Evolutionary conservation across 2,329 filamentous ascomycete species (phyloP).

Genomic region (Sordariomycetes sp.): DNA sequence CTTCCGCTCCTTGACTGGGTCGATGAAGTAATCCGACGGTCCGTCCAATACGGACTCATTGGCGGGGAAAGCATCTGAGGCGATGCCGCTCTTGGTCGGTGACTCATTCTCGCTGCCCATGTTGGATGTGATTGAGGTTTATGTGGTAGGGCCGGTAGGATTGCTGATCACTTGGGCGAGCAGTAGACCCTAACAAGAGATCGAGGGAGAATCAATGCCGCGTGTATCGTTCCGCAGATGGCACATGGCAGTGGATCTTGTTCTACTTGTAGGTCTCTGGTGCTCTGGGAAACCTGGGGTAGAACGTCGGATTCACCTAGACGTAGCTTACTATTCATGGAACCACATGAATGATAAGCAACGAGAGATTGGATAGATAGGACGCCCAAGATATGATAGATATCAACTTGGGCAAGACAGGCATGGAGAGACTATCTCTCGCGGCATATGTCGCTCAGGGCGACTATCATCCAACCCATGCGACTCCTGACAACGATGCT

Average conservation of each 20-base stretch:
- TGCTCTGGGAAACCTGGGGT: conserved; percentile 16
- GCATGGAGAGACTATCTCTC: too few relatives aligned
- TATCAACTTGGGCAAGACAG: too few relatives aligned
- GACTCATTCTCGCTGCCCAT: too few relatives aligned
- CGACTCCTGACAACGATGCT: too few relatives aligned
- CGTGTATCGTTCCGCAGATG: conserved; percentile 5
- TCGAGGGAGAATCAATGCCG: conserved; percentile 10
- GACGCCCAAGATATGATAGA: too few relatives aligned
- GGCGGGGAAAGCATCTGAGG: too few relatives aligned
- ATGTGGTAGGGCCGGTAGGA: conserved; percentile 31
- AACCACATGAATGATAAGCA: conserved; percentile 18
- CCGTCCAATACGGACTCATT: too few relatives aligned
- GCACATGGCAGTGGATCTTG: too few relatives aligned
- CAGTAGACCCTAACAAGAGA: conserved; percentile 18
- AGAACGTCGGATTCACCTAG: conserved; percentile 16
- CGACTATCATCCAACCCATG: too few relatives aligned
- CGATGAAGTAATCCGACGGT: conserved; percentile 5
- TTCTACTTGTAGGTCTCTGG: conserved; percentile 7
- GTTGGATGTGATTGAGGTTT: too few relatives aligned
- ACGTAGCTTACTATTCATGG: conserved; percentile 17
- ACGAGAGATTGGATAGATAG: conserved; percentile 19
- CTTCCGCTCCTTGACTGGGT: conserved; percentile 8
- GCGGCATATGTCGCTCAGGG: too few relatives aligned
- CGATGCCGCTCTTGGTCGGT: too few relatives aligned
- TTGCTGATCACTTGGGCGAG: conserved; percentile 14